Evolutionary conservation across 139 green algal species (phyloP), one percentile per base, ranked within the genome.

Genomic region (Nannochloris sp.): DNA sequence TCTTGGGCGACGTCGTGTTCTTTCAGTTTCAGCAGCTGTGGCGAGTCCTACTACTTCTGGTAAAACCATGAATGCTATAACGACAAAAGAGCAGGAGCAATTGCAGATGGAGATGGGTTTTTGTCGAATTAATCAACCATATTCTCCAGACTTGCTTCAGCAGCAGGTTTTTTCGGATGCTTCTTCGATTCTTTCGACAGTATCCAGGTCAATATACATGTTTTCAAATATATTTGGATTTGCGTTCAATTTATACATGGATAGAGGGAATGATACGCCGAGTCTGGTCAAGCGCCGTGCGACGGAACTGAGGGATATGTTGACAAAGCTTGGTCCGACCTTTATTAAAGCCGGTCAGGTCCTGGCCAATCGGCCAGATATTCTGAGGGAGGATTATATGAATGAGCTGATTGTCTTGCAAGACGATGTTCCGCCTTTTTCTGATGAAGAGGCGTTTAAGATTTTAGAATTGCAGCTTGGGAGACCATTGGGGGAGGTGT

Each of bases 271-370:
- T 34, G 51, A 10, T 64, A 74, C 12, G 62, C 72, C 36, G 31
- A 50, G 36, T 21, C 65, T 68, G 2, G 83, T 95, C 11, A 77
- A 78, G 50, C 49, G 67, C 27, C 78, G 90, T 14, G 86, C 90
- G 3, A 80, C 77, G 14, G 72, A 97, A 81, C 81, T 97, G 24
- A 80, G 87, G 7, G 79, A 94, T 58, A 81, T 84, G 46, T 80
- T 99, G 51, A 91, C 82, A 4, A 60, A 65, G 2, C 86, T 99
- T 37, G 93, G 93, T 3, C 93, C 93, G 5, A 91, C 82, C 14
- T 99, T 99, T 81, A 95, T 99, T 75, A 99, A 99, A 78, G 88
- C 89, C 4, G 93, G 93, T 2, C 91, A 96, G 74, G 93, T 99
- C 60, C 82, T 98, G 68, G 93, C 93, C 40, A 97, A 95, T 80